Conservation (phyloP, 257 asterid species). For the Linaria vulgaris region DNA sequence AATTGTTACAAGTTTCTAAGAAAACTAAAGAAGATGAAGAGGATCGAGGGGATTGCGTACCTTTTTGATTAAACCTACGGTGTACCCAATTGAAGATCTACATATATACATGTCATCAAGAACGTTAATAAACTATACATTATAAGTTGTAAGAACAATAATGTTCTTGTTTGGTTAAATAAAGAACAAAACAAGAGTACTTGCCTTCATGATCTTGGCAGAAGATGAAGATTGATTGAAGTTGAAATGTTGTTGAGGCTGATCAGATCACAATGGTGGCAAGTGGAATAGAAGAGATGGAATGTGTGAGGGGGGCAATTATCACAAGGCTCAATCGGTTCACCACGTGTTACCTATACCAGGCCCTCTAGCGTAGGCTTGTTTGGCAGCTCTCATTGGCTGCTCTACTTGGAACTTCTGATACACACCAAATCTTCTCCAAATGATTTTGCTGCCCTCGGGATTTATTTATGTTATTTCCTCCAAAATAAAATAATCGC, state of each 20-base stretch:
- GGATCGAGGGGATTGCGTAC: conserved; percentile 18
- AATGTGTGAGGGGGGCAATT: conserved; percentile 5
- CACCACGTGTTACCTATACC: conserved; percentile 25
- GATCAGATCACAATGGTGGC: not conserved
- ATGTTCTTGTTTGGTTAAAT: not conserved
- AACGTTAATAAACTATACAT: not conserved
- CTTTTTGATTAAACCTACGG: conserved; percentile 56
- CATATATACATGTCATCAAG: conserved; percentile 2
- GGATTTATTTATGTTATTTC: too few species aligned
- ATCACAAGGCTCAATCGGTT: not conserved
- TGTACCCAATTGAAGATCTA: conserved; percentile 89
- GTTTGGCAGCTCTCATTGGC: conserved; percentile 28
- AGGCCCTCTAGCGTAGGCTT: conserved; percentile 27
- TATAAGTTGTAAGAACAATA: not conserved
- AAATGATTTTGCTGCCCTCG: conserved; percentile 10
- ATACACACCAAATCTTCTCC: conserved; percentile 17
- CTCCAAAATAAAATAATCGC: too few species aligned
- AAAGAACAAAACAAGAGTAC: not conserved
- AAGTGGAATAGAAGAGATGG: conserved; percentile 10
- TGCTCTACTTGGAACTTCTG: conserved; percentile 33
- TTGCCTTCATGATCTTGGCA: conserved; percentile 11
- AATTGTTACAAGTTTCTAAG: too few species aligned
- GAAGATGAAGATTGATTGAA: not conserved
- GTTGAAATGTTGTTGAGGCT: not conserved
- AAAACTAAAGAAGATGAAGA: not conserved